Evolutionary conservation across 164 flowering plant genomes (phyloP).

Genomic region (Amborella trichopoda): DNA sequence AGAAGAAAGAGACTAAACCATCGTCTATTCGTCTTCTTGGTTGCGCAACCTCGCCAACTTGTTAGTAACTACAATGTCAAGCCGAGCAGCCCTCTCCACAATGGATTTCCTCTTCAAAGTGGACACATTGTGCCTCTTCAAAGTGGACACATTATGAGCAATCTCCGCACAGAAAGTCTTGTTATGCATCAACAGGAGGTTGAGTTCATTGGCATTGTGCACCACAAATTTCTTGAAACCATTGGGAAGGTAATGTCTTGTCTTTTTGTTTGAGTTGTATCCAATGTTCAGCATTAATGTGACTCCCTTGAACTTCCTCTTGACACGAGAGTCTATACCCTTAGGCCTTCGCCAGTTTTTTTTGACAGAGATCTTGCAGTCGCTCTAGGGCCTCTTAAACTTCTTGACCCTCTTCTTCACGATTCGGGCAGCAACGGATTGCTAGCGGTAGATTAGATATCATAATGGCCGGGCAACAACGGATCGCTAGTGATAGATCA

Average conservation of each 20-base stretch:
- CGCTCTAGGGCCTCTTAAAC: too few relatives aligned
- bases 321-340: conserved; percentile 81
- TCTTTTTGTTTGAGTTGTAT: conserved; percentile 72
- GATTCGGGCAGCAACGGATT: too few relatives aligned
- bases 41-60: conserved; percentile 71
- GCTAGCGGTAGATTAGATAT: too few relatives aligned
- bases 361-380: too few relatives aligned
- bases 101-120: conserved; percentile 62
- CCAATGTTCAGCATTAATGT: conserved; percentile 69
- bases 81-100: conserved; percentile 67
- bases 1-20: not conserved
- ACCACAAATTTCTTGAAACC: conserved; percentile 75
- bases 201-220: conserved; percentile 54
- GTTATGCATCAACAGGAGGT: conserved; percentile 75
- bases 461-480: too few relatives aligned
- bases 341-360: conserved; percentile 74
- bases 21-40: conserved; percentile 64
- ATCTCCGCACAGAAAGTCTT: conserved; percentile 74
- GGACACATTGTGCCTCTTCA: conserved; percentile 51
- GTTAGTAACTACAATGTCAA: conserved; percentile 73
- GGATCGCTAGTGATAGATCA: too few relatives aligned
- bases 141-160: too few relatives aligned
- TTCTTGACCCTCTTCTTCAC: too few relatives aligned
- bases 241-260: conserved; percentile 70
- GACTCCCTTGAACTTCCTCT: conserved; percentile 67